A percentile compares a stretch with the other conserved stretches of the same genome.
phyloP scores from a whole-genome alignment of 345 rosid species.

The Isatis tinctoria region DNA sequence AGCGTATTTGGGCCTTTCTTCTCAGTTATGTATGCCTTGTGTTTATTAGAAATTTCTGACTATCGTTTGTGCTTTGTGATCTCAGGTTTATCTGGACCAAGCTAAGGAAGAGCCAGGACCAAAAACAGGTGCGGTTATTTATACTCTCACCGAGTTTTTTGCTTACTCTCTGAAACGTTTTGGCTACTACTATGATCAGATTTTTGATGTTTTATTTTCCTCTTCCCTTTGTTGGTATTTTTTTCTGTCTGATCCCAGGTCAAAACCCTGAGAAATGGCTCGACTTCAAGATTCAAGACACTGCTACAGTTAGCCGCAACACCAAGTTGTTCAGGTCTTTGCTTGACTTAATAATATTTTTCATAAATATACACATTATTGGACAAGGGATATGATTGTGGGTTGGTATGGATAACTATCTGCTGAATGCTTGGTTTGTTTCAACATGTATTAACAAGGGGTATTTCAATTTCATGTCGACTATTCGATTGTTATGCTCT shows the following conservation, averaged over 20 bases:
- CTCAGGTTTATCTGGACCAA: slow-evolving; percentile 70
- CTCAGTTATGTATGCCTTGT: not conserved
- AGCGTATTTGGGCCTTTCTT: no score
- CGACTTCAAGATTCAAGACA: slow-evolving; percentile 90
- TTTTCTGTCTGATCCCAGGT: slow-evolving; percentile 43
- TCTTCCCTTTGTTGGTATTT: not conserved
- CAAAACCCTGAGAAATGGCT: slow-evolving; percentile 87
- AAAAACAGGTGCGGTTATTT: slow-evolving; percentile 50
- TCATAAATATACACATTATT: not conserved
- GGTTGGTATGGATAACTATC: not conserved
- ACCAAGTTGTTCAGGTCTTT: slow-evolving; percentile 75
- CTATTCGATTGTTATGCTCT: not conserved
- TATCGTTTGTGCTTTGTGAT: slow-evolving; percentile 3
- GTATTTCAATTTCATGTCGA: not conserved
- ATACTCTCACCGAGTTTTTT: not conserved
- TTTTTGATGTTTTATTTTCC: not conserved
- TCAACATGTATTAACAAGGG: not conserved
- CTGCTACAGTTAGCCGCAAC: slow-evolving; percentile 92
- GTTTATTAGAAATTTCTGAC: not conserved
- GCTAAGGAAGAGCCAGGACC: slow-evolving; percentile 52
- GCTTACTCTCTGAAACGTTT: not conserved
- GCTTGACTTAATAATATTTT: no score
- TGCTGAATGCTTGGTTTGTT: not conserved
- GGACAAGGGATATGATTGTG: not conserved
- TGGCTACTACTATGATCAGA: not conserved